Percentiles rank a stretch among this genome's conserved stretches.
Conservation (phyloP, 164 flowering plant species). For the Nelumbo lutea region DNA sequence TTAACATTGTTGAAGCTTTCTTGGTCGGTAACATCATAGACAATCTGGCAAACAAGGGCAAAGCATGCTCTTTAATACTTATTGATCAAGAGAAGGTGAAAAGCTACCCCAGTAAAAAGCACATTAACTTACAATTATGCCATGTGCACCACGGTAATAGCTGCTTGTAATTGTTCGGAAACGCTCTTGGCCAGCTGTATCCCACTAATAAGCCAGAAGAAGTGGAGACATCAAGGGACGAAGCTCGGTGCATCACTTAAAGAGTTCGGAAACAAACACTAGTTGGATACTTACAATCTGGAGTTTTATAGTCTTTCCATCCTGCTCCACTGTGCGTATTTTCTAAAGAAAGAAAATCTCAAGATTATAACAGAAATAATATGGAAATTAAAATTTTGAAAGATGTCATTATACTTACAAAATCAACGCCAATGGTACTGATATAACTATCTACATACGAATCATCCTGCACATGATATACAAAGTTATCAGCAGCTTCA, state of each 20-base stretch:
- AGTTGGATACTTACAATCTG: slow-evolving; percentile 34
- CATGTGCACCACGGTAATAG: slow-evolving; percentile 89
- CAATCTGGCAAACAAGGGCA: slow-evolving; percentile 18
- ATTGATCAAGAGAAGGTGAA: background rate
- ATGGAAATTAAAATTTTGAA: background rate
- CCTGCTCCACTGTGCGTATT: slow-evolving; percentile 48
- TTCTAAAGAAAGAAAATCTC: slow-evolving; percentile 20
- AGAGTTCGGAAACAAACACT: background rate
- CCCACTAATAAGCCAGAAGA: slow-evolving; percentile 46
- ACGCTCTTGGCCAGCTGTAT: slow-evolving; percentile 85
- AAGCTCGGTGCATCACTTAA: background rate
- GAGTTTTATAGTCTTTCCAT: slow-evolving; percentile 42
- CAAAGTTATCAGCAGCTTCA: slow-evolving; percentile 1
- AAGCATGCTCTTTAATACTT: background rate
- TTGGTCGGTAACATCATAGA: slow-evolving; percentile 35
- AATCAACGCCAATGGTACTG: slow-evolving; percentile 48
- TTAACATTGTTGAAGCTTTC: slow-evolving; percentile 38
- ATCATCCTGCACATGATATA: slow-evolving; percentile 29
- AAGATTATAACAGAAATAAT: background rate
- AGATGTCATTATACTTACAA: slow-evolving; percentile 28
- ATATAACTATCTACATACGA: slow-evolving; percentile 45
- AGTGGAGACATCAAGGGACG: background rate
- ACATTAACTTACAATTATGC: slow-evolving; percentile 52
- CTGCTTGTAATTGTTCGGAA: slow-evolving; percentile 84
- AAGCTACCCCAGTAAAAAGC: background rate